Evolutionary conservation across 805 yeast genomes (phyloP).

Genomic region (Myxozyma kluyveri): DNA sequence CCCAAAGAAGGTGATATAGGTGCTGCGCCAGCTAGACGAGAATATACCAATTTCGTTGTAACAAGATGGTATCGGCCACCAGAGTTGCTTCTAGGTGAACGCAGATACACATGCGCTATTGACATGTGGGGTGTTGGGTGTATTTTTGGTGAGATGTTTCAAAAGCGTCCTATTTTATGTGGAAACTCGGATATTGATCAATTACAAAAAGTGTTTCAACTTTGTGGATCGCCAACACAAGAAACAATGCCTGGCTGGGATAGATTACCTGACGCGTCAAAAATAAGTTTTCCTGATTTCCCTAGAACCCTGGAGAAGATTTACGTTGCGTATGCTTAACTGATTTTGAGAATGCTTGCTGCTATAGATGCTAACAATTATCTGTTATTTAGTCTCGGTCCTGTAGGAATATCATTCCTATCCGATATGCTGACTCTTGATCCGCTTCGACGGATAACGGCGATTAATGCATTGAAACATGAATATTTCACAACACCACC

Average conservation of each 20-base stretch:
- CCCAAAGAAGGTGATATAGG: constrained; percentile 53
- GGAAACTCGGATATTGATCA: constrained; percentile 88
- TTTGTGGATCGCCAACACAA: constrained; percentile 93
- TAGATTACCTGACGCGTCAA: constrained; percentile 52
- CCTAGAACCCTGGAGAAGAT: constrained; percentile 39
- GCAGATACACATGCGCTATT: constrained; percentile 81
- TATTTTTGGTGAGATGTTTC: constrained; percentile 87
- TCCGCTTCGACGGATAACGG: constrained; percentile 73
- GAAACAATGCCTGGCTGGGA: constrained; percentile 87
- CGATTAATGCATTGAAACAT: constrained; percentile 70
- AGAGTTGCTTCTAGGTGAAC: constrained; percentile 81
- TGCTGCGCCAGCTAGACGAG: constrained; percentile 42
- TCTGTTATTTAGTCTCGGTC: constrained; percentile 34
- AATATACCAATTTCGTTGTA: constrained; percentile 72
- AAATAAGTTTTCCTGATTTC: constrained; percentile 4
- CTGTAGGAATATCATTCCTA: constrained; percentile 54
- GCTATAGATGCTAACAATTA: neutral
- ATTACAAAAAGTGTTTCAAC: constrained; percentile 71
- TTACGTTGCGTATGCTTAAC: constrained; percentile 47
- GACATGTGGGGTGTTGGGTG: constrained; percentile 97
- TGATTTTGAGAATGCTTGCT: neutral
- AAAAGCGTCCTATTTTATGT: constrained; percentile 74
- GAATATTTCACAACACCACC: constrained; percentile 69
- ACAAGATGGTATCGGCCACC: constrained; percentile 99
- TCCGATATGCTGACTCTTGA: constrained; percentile 63